Base-by-base conservation (phyloP, 441 rosid genomes). In the Populus hybrid region DNA sequence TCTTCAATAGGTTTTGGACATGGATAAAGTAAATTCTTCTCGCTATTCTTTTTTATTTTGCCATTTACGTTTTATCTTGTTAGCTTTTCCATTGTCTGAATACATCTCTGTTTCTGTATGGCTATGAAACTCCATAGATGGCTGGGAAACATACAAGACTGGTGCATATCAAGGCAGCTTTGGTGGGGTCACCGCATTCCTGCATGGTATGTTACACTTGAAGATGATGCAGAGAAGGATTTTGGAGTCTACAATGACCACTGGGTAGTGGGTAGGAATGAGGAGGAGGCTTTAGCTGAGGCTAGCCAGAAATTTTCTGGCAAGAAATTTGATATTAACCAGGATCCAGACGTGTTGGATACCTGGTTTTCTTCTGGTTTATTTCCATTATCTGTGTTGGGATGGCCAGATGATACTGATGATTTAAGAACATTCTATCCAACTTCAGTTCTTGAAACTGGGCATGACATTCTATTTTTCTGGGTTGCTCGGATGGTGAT, bases 131-230 rank as follows among this genome's bases (percentile, higher is more conserved):
- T 42, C 50, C 50, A 42, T 90, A 92, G 99, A 82, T 95, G 99
- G 99, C 97, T 94, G 76, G 98, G 94, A 85, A 92, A 91, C 80
- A 94, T 94, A 71, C 95, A 90, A 68, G 99, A 95, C 85, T 94
- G 99, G 99, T 95, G 98, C 85, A 82, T 95, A 78, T 92, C 95
- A 67, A 91, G 98, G 91, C 98, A 95, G 85, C 97, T 95, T 50
- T 95, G 98, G 99, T 94, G 98, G 98, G 99, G 97, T 71, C 99
- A 95, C 73, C 90, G 89, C n/a, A 84, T 95, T 74, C 99, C 97
- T 71, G 99, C 98, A 46, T 95, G 97, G 98, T 95, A 94, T 86
- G 89, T 89, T 66, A 87, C 89, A 0, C 81, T 92, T 38, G 98
- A 90, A 77, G 97, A 87, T 73, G 99, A 95, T 86, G 81, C 86